A percentile compares a stretch with the other conserved stretches of the same genome.
Conservation (phyloP, 2,329 filamentous ascomycete genomes). For the Pseudogymnoascus verrucosus region DNA sequence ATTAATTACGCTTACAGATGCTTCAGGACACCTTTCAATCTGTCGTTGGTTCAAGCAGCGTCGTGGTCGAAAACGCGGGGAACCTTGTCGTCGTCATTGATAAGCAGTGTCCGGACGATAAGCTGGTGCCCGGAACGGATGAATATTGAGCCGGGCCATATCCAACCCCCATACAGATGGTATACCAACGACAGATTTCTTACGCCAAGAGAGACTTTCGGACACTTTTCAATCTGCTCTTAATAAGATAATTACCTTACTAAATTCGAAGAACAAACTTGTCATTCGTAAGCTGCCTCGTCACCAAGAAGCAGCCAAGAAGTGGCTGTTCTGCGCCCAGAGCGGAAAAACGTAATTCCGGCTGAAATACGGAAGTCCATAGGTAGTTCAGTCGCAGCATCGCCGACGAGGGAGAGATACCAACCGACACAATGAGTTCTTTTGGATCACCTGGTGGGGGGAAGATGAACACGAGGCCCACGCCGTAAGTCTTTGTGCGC, state of each 20-base stretch:
- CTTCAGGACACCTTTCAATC: background rate
- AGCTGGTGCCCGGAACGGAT: background rate
- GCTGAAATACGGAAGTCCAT: conserved; percentile 1
- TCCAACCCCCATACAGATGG: background rate
- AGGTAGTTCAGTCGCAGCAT: background rate
- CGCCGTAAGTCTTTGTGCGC: conserved; percentile 47
- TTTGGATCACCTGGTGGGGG: conserved; percentile 66
- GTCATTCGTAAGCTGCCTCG: background rate
- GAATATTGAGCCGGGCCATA: background rate
- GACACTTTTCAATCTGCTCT: background rate
- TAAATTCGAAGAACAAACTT: no score
- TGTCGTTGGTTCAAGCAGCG: background rate
- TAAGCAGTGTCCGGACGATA: background rate
- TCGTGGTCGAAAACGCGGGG: background rate
- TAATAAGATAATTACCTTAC: background rate
- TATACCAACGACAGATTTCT: background rate
- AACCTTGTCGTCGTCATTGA: conserved; percentile 7
- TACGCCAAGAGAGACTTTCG: background rate
- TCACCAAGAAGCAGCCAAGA: background rate
- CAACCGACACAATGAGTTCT: conserved; percentile 41
- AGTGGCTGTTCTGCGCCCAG: background rate
- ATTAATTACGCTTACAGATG: background rate
- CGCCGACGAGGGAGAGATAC: background rate
- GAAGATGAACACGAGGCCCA: conserved; percentile 56
- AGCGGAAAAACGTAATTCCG: background rate